Base-by-base conservation (phyloP, 192 early-diverging fungal species). In the Linnemannia exigua region DNA sequence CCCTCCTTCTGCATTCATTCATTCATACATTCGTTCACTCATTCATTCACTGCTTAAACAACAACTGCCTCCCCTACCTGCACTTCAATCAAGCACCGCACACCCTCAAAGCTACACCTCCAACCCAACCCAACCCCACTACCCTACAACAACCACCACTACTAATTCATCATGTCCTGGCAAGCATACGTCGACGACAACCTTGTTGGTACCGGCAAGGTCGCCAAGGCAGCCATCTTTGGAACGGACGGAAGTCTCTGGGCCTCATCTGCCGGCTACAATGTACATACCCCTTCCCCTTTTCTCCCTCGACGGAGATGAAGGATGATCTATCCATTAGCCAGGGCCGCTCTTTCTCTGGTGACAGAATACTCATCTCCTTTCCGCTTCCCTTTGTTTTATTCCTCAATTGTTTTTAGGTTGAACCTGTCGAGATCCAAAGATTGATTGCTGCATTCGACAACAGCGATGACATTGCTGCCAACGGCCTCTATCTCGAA, bases 171-270 rank as follows among this genome's bases (percentile, higher is more conserved):
- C 48, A 95, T 94, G 93, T 92, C 91, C 74, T 95, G 94, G 94
- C 92, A 96, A 90, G 73, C 88, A 75, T 97, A 97, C 88, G 93
- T 97, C 78, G 96, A 96, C 87, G 81, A 71, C 74, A 97, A 94
- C 90, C 92, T 95, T 73, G 78, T 96, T 74, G 95, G 93, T 41
- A 95, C 94, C 67, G 91, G 92, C 36, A 94, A 94, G 87, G 90
- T 96, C 76, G 17, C 77, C 54, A 86, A 93, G 75, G 97, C 93
- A 47, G 94, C 93, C 73, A 98, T 99, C 79, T 92, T 92, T 88
- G 97, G 97, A 68, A 92, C 91, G 79, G 94, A 96, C 79, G 96
- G 96, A 46, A 87, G 89, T 47, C 75, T 92, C 48, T 99, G 98
- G 98, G 97, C 98, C 16, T 89, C 93, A 66, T 94, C 95, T 58